Evolutionary conservation across 2,329 filamentous ascomycete species (phyloP), one percentile per base, ranked within the genome.

Genomic region (Penicillium glabrum): DNA sequence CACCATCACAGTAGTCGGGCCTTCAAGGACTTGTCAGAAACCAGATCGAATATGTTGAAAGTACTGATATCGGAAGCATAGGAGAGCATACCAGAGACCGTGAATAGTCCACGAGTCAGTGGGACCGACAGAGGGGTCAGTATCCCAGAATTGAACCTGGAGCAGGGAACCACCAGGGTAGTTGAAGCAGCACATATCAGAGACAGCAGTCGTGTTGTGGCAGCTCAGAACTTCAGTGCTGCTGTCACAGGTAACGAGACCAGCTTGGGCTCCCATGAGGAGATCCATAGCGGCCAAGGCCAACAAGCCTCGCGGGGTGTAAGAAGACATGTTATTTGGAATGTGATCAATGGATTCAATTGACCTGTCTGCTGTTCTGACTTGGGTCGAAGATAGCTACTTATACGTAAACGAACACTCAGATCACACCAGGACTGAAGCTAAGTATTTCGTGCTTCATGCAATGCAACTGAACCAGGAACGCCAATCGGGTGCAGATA

Each of bases 91-190:
- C 47, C 47, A 50, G 33, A 50, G 47, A 50, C 47, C 47, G 47
- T 50, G 47, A 33, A 50, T 50, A 10, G 47, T 50, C 47, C 47
- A 50, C 33, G 47, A 50, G 23, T 50, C 47, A n/a, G 47, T 13
- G 6, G 47, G 47, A 19, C 47, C 47, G 14, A 23, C 27, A 13
- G 47, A 41, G 2, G 47, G 47, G 11, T 50, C 47, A 16, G 47
- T 50, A 24, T 50, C 47, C 47, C 47, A 50, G 35, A 50, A 50
- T 27, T 50, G 47, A 35, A 50, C 47, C 37, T 50, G 47, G n/a
- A 21, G 14, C 16, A 50, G 35, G 7, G 47, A 14, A 21, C 47
- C 47, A 4, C 47, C 47, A 8, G 47, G 47, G 35, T 50, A 50
- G 47, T 50, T 50, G 35, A 50, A 50, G 35, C 47, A 50, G 47